Conservation (phyloP, 2,329 filamentous ascomycete genomes). For the Cladosporium sp. region DNA sequence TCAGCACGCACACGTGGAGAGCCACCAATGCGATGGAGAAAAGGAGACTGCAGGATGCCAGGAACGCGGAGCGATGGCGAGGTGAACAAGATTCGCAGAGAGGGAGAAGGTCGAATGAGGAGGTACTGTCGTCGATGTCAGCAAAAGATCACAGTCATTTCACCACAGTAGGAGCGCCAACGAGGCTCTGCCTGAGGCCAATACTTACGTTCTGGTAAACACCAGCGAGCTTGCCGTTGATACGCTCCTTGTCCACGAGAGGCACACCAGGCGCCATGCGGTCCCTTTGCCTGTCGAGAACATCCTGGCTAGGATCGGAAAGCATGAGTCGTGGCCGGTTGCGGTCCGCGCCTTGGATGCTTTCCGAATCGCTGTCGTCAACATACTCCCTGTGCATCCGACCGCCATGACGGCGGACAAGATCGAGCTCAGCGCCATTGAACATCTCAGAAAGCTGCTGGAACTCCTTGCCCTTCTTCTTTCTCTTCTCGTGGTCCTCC, state of each 20-base stretch:
- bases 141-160: neutral
- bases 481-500: conserved; percentile 24
- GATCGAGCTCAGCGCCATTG: conserved; percentile 59
- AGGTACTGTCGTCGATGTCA: conserved; percentile 34
- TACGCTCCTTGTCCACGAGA: conserved; percentile 17
- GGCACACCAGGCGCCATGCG: conserved; percentile 15
- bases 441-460: conserved; percentile 64
- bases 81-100: conserved; percentile 45
- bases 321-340: conserved; percentile 43
- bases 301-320: conserved; percentile 40
- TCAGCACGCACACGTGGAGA: conserved; percentile 48
- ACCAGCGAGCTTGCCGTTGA: conserved; percentile 42
- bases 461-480: conserved; percentile 54
- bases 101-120: conserved; percentile 42
- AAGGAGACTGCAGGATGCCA: conserved; percentile 43
- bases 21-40: conserved; percentile 45
- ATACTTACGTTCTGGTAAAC: conserved; percentile 52
- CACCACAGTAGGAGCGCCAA: neutral
- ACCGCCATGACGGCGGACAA: conserved; percentile 57
- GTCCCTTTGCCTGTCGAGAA: conserved; percentile 18
- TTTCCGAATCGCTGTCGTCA: conserved; percentile 43
- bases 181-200: neutral
- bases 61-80: conserved; percentile 45
- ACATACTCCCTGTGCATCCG: conserved; percentile 53
- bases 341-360: conserved; percentile 17